Base-by-base conservation (phyloP, 768 basidiomycete species). In the Kwoniella dejecticola region DNA sequence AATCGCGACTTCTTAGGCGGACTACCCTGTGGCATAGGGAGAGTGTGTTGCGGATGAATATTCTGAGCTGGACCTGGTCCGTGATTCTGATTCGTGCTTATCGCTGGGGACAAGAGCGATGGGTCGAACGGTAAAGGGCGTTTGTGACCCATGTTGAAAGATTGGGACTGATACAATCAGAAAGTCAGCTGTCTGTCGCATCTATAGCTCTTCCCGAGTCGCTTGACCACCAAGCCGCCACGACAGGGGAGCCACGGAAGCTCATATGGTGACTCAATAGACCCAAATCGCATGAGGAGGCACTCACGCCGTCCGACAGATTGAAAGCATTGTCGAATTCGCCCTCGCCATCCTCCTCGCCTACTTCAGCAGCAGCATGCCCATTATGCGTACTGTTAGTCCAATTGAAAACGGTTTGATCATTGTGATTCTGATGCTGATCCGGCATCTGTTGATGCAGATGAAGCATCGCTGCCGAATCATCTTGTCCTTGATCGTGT, bases 301-400 rank as follows among this genome's bases (percentile, higher is more conserved):
- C 10, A 64, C 68, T 46, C 45, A 70, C 68, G n/a, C 60, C 60
- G 23, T 64, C 68, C 3, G 57, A 30, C 27, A 70, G 56, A 10
- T 55, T 52, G 40, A 66, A 70, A 23, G 68, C 54, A 3, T 52
- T 54, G 15, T 70, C 64, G 26, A 57, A 70, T 24, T 69, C 68
- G 23, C 62, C 65, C 29, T 69, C 64, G 3, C 58, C 57, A 50
- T 66, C 64, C 13, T 63, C 65, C 29, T 69, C 64, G 1, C 58
- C 57, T 36, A 62, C 64, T 17, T 60, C 64, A 5, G 58, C 68
- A 12, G 42, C 59, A 4, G n/a, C 55, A 50, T 50, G 26, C 12
- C 48, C 21, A 30, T 31, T 31, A 19, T 19, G 15, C 15, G 48
- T 50, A 8, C 17, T 31, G 6, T 27, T 31, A 30, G 48, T 24